Percentiles rank a stretch among this genome's conserved stretches.
These are phyloP conservation scores for Ophiocordyceps sinensis DNA, from an alignment of 2,329 filamentous ascomycete species.

Conservation along the genomic window DNA sequence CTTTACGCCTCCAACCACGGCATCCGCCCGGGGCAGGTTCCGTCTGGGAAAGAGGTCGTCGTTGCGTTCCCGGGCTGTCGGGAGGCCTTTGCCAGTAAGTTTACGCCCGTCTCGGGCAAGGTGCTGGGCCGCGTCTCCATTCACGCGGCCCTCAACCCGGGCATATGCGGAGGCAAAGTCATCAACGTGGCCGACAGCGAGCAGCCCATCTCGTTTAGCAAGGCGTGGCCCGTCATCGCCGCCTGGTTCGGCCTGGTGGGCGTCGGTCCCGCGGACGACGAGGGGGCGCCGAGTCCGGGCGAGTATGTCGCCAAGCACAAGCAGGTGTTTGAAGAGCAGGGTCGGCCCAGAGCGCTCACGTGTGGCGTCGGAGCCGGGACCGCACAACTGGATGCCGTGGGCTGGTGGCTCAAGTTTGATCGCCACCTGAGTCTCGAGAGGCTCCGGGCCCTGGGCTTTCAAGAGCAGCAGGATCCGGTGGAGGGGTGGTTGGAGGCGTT, in stretches of 20 bases:
- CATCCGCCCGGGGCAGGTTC: not conserved
- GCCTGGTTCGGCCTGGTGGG: conserved; percentile 18
- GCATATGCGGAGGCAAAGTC: conserved; percentile 13
- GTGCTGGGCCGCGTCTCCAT: conserved; percentile 15
- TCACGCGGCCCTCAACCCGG: conserved; percentile 13
- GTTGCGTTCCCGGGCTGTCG: conserved; percentile 16
- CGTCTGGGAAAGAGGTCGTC: conserved; percentile 2
- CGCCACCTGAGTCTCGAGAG: conserved; percentile 27
- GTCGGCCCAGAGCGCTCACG: conserved; percentile 9
- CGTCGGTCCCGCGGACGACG: conserved; percentile 5
- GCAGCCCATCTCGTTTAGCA: conserved; percentile 11
- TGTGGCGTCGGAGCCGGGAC: conserved; percentile 21
- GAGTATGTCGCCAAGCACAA: conserved; percentile 16
- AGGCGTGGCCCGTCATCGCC: conserved; percentile 17
- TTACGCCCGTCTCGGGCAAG: conserved; percentile 17
- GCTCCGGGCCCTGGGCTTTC: conserved; percentile 23
- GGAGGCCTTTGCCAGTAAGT: conserved; percentile 10
- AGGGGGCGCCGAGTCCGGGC: conserved; percentile 8
- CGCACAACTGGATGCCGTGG: conserved; percentile 26
- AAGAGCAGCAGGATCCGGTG: conserved; percentile 19
- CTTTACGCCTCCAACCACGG: conserved; percentile 17
- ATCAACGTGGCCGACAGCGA: conserved; percentile 18
- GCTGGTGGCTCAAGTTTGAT: conserved; percentile 32
- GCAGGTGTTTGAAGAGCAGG: conserved; percentile 14
- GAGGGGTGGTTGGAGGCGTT: conserved; percentile 28